Evolutionary conservation across 768 basidiomycete genomes (phyloP).

Genomic region (Termitomyces sp.): DNA sequence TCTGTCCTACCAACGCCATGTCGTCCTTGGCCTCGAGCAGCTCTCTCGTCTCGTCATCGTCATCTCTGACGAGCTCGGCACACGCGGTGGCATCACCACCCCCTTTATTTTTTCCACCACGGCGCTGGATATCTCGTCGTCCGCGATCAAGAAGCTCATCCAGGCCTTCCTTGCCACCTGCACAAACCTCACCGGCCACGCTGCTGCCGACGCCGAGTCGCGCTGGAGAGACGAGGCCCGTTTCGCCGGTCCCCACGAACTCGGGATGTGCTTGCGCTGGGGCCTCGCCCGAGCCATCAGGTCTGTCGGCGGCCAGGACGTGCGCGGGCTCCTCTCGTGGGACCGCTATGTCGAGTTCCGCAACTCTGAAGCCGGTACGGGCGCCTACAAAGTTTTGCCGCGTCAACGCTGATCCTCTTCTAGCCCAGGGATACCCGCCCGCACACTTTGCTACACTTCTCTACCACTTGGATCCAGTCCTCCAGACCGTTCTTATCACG

Average conservation of each 20-base stretch:
- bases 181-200: constrained; percentile 27
- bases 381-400: constrained; percentile 8
- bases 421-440: constrained; percentile 66
- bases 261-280: constrained; percentile 94
- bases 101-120: constrained; percentile 90
- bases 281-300: constrained; percentile 79
- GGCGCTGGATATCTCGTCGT: constrained; percentile 79
- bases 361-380: constrained; percentile 76
- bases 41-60: constrained; percentile 70
- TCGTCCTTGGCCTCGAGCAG: constrained; percentile 75
- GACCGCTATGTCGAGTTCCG: constrained; percentile 83
- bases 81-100: constrained; percentile 77
- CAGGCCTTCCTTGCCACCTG: constrained; percentile 77
- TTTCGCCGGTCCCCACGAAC: constrained; percentile 83
- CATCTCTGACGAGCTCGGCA: constrained; percentile 66
- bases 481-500: constrained; percentile 62
- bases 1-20: constrained; percentile 68
- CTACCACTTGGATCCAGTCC: constrained; percentile 45
- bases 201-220: constrained; percentile 42
- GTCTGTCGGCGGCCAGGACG: constrained; percentile 64
- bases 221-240: constrained; percentile 78
- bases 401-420: no score
- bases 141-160: constrained; percentile 76
- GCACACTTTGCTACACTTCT: constrained; percentile 74
- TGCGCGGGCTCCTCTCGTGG: constrained; percentile 85